phyloP scores from a whole-genome alignment of 768 basidiomycete genomes.

The Kwoniella shandongensis region DNA sequence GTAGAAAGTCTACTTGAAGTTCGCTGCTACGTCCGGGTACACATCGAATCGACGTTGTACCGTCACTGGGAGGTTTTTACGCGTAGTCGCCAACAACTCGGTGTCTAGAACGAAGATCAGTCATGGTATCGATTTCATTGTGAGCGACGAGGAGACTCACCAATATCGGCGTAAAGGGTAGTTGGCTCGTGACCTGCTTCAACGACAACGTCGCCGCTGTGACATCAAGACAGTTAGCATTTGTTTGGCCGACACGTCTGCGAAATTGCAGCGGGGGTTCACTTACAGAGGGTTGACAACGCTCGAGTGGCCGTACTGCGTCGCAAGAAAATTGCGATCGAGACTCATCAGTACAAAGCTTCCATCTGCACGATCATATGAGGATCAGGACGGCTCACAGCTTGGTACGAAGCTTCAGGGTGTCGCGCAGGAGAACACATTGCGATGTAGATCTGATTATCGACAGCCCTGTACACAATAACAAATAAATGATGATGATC shows the following conservation, averaged over 20 bases:
- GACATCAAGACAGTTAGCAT: conserved; percentile 1
- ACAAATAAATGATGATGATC: background rate
- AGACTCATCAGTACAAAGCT: background rate
- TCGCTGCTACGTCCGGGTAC: conserved; percentile 66
- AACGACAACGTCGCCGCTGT: conserved; percentile 70
- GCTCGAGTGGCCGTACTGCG: conserved; percentile 68
- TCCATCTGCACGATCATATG: background rate
- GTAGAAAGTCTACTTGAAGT: too few relatives aligned
- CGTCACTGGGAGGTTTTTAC: conserved; percentile 87
- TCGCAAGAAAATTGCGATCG: background rate
- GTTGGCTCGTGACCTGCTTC: conserved; percentile 75
- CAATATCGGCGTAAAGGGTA: conserved; percentile 77
- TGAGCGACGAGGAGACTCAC: conserved; percentile 57
- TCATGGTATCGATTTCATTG: background rate
- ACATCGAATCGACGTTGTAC: conserved; percentile 88
- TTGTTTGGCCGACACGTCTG: background rate
- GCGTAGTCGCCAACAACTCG: conserved; percentile 63
- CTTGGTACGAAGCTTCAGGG: conserved; percentile 77
- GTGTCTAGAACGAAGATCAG: conserved; percentile 58
- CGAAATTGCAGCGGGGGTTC: background rate
- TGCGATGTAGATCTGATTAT: conserved; percentile 93
- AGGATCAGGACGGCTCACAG: conserved; percentile 51
- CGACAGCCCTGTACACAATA: conserved; percentile 68
- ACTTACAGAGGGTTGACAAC: conserved; percentile 84
- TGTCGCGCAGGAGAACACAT: conserved; percentile 96